phyloP scores from a whole-genome alignment of 2,329 filamentous ascomycete species.

The Apiospora pterosperma region DNA sequence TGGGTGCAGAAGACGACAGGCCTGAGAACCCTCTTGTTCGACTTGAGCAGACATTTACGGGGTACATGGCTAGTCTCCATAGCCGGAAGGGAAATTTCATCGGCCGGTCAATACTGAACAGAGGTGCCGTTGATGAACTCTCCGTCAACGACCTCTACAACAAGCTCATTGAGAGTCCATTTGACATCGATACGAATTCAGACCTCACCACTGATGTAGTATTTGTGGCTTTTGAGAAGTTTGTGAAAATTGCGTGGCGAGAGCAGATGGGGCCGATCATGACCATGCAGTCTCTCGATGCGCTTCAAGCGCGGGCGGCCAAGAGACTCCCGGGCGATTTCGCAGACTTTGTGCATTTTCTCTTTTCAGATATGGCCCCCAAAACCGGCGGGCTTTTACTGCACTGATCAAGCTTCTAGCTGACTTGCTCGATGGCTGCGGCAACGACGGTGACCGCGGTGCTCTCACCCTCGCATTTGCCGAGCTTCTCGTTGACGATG shows the following conservation, averaged over 20 bases:
- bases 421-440: slow-evolving; percentile 83
- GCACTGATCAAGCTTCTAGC: slow-evolving; percentile 81
- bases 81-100: slow-evolving; percentile 84
- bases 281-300: slow-evolving; percentile 65
- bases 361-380: slow-evolving; percentile 66
- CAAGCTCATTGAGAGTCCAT: slow-evolving; percentile 76
- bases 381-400: slow-evolving; percentile 74
- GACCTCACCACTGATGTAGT: slow-evolving; percentile 80
- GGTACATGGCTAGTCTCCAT: slow-evolving; percentile 78
- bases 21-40: slow-evolving; percentile 66
- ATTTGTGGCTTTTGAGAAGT: slow-evolving; percentile 92
- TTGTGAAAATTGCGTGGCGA: slow-evolving; percentile 81
- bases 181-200: slow-evolving; percentile 69
- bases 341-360: slow-evolving; percentile 62
- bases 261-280: slow-evolving; percentile 86
- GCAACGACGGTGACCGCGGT: slow-evolving; percentile 86
- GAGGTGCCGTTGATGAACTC: slow-evolving; percentile 70
- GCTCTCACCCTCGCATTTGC: slow-evolving; percentile 86
- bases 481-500: slow-evolving; percentile 77
- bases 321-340: slow-evolving; percentile 71
- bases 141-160: slow-evolving; percentile 90
- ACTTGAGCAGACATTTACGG: slow-evolving; percentile 80
- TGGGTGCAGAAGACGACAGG: slow-evolving; percentile 45
- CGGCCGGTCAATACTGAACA: slow-evolving; percentile 69
- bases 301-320: slow-evolving; percentile 66